Evolutionary conservation across 148 eudicot species (phyloP).

Genomic region (Dianthus caryophyllus): DNA sequence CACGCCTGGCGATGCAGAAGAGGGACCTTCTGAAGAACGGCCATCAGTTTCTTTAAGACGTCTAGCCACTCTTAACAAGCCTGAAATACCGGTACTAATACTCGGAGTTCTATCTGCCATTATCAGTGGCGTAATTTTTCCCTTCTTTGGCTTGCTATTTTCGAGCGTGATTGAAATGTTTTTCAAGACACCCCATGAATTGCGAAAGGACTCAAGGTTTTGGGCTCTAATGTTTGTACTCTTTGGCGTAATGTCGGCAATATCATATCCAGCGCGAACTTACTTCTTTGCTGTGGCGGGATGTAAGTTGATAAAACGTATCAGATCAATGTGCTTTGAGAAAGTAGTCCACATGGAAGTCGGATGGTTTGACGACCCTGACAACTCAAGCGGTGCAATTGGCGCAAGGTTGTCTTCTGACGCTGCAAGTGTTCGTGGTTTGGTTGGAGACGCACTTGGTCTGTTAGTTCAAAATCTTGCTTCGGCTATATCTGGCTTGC

Average conservation of each 20-base stretch:
- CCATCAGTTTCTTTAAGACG: conserved; percentile 29
- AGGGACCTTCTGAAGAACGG: conserved; percentile 19
- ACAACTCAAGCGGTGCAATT: conserved; percentile 17
- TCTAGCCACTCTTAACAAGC: conserved; percentile 33
- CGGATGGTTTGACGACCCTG: conserved; percentile 13
- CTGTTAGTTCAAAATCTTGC: conserved; percentile 10
- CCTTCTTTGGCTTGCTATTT: conserved; percentile 27
- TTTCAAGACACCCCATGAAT: conserved; percentile 24
- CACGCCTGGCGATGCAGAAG: neutral
- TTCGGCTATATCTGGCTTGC: conserved; percentile 8
- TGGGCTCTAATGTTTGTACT: conserved; percentile 30
- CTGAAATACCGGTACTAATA: conserved; percentile 27
- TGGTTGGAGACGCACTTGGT: conserved; percentile 14
- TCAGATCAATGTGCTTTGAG: conserved; percentile 15
- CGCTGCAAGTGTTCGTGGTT: conserved; percentile 14
- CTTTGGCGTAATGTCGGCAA: conserved; percentile 19
- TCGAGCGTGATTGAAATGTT: conserved; percentile 26
- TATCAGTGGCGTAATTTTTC: conserved; percentile 24
- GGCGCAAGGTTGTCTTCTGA: conserved; percentile 13
- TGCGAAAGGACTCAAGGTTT: conserved; percentile 30
- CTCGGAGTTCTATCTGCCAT: conserved; percentile 27
- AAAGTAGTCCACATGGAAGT: conserved; percentile 13
- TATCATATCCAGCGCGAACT: conserved; percentile 15
- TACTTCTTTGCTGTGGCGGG: conserved; percentile 20
- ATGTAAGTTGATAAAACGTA: conserved; percentile 4